Evolutionary conservation across 768 basidiomycete genomes (phyloP), one percentile per base, ranked within the genome.

Genomic region (Pholiota microspora): DNA sequence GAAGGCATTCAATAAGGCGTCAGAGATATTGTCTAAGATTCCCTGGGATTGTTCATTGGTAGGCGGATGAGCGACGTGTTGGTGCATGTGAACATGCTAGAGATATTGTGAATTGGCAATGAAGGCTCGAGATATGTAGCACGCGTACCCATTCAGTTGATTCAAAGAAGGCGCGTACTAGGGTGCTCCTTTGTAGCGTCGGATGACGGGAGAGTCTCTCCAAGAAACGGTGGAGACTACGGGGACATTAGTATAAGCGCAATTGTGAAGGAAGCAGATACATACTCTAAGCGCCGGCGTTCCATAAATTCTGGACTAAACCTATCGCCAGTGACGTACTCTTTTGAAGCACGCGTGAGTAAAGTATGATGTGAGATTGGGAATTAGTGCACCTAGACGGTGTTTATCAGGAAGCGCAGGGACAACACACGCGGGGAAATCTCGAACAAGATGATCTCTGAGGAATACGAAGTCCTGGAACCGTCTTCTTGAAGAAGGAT

Each of bases 301-400:
- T 99, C 96, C 82, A 98, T 91, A 63, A 99, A 99, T 64, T 98
- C 97, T 7, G 89, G 86, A 60, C 94, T 94, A 72, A 99, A 99
- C 57, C 97, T 80, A 71, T 98, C 97, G 10, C 97, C 97, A 24
- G 96, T 98, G 53, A 99, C 83, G 67, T 99, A 99, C 71, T 98
- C 97, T 97, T 42, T 36, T 13, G 60, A 24, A 21, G 31, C 36
- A 23, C 44, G 4, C 23, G 18, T 31, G 12, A 48, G 57, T 51
- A 55, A 32, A 50, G 52, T 58, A 46, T 42, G 51, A 27, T 12
- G 35, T 53, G 31, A 34, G 35, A 23, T 5, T 23, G 21, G 25
- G 24, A 29, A 15, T 2, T 5, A 10, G 49, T 13, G 23, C 59
- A 97, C 96, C 96, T 66, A 98, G 73, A 50, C 97, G 81, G 66